Base-by-base conservation (phyloP, 1,284 basidiomycete species). In the Ceratorhiza oryzae-sativae region DNA sequence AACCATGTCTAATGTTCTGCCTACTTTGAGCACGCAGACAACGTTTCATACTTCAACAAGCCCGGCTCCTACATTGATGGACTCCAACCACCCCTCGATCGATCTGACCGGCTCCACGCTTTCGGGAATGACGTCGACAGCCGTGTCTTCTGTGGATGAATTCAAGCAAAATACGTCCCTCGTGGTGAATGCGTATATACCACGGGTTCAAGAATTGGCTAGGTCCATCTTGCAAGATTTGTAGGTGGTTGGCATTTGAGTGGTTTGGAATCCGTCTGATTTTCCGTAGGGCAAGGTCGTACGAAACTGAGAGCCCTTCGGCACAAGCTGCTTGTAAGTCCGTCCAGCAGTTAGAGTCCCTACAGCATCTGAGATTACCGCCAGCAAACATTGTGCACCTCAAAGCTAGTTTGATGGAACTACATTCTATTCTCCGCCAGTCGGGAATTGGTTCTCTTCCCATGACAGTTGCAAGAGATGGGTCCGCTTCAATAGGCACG, bases 161-260 rank as follows among this genome's bases (percentile, higher is more conserved):
- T 71, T 71, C 32, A 59, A 71, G 45, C 45, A 59, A 15, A 71
- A 71, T 45, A 49, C 42, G 4, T 49, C 68, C 9, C 56, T 71
- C 2, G 45, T 71, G 8, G 55, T 71, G 23, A 27, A 34, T 39
- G 58, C 68, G n/a, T 59, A 60, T 60, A 71, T 71, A 59, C 68
- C 68, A 2, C 68, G 56, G 4, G 68, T 71, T 59, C 68, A 71
- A 39, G 68, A 71, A 13, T 39, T 71, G n/a, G 51, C 68, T 20
- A 49, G 68, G 45, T 27, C 68, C 6, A 60, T 71, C 49, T 10
- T 60, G 18, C 68, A 71, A 8, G 68, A 60, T 34, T 34, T 71
- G 68, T 71, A n/a, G 51, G 68, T 60, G 8, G n/a, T 27, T 36
- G 15, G 8, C 2, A 10, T 27, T 6, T n/a, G 13, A n/a, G 32